Evolutionary conservation across 2,329 filamentous ascomycete genomes (phyloP).

Genomic region (Aspergillus sp.): DNA sequence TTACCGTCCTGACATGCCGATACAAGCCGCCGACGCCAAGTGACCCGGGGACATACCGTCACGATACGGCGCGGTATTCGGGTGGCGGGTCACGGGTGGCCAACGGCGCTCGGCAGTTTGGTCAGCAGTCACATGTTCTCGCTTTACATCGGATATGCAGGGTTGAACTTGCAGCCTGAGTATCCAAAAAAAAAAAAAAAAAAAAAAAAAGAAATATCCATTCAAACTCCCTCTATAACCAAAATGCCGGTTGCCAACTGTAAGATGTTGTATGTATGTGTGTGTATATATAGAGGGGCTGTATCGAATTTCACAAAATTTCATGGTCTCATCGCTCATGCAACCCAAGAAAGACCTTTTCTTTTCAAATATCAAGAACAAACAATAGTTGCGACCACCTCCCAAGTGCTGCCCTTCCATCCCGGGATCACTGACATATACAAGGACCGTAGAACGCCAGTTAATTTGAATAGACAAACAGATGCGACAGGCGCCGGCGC

Average conservation of each 20-base stretch:
- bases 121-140: constrained; percentile 1
- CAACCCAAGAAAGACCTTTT: constrained; percentile 14
- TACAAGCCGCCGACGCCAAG: constrained; percentile 25
- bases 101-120: constrained; percentile 10
- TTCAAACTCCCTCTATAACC: too few species aligned
- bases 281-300: neutral
- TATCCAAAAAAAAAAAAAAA: too few species aligned
- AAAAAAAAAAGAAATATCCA: too few species aligned
- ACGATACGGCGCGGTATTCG: constrained; percentile 20
- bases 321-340: constrained; percentile 25
- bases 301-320: constrained; percentile 5
- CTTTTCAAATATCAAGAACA: constrained; percentile 1
- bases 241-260: neutral
- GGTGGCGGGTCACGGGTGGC: constrained; percentile 14
- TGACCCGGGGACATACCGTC: constrained; percentile 14
- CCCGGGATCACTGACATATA: neutral
- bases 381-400: constrained; percentile 5
- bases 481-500: neutral
- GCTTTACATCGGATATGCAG: too few species aligned
- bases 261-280: constrained; percentile 1
- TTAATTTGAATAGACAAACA: constrained; percentile 4
- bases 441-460: constrained; percentile 6
- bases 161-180: too few species aligned
- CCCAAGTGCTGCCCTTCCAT: constrained; percentile 1
- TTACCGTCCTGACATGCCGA: constrained; percentile 34